Percentiles rank a stretch among this genome's conserved stretches.
phyloP scores from a whole-genome alignment of 2,329 filamentous ascomycete species.

The Huntiella abstrusa region DNA sequence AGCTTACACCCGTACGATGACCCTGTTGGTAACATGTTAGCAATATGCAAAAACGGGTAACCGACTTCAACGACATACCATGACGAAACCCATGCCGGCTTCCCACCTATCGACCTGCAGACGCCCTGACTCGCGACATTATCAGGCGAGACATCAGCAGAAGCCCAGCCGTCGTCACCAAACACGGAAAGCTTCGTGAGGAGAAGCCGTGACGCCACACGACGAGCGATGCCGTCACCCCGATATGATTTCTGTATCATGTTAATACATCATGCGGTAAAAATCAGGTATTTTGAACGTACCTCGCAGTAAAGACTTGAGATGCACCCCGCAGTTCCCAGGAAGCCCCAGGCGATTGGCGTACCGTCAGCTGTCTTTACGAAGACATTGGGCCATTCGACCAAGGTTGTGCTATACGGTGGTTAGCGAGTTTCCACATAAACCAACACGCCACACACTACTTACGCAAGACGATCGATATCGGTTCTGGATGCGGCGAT shows the following conservation, averaged over 20 bases:
- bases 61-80: conserved; percentile 26
- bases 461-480: conserved; percentile 35
- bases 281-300: neutral
- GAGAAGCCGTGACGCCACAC: conserved; percentile 38
- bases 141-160: conserved; percentile 43
- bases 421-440: too few species aligned
- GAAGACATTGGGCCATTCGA: conserved; percentile 26
- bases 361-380: conserved; percentile 27
- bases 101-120: conserved; percentile 41
- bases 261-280: neutral
- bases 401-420: conserved; percentile 21
- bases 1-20: neutral
- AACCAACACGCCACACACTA: conserved; percentile 12
- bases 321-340: conserved; percentile 41
- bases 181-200: conserved; percentile 27
- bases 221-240: conserved; percentile 43
- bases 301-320: conserved; percentile 39
- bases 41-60: neutral
- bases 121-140: conserved; percentile 44
- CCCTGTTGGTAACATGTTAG: neutral
- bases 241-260: conserved; percentile 30
- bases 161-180: conserved; percentile 31
- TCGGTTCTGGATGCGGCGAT: conserved; percentile 35
- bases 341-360: conserved; percentile 45
- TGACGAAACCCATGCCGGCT: conserved; percentile 33